Percentiles rank a stretch among this genome's conserved stretches.
Conservation (phyloP, 345 rosid genomes). For the Microthlaspi erraticum region DNA sequence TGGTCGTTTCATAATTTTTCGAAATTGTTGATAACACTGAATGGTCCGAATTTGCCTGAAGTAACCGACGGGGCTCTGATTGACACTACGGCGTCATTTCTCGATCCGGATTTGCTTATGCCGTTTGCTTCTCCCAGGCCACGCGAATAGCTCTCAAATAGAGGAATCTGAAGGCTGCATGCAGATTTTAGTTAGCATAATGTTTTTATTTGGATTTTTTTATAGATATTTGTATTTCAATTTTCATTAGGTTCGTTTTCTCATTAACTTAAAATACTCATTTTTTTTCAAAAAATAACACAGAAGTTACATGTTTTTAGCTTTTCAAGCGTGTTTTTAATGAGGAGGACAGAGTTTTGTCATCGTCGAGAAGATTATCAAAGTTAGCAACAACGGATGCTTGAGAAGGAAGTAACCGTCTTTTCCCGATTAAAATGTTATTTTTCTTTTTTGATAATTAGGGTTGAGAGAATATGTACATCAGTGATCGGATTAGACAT, state of each 20-base stretch:
- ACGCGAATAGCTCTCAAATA: not conserved
- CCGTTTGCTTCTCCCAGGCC: slow-evolving; percentile 11
- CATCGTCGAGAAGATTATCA: too few relatives aligned
- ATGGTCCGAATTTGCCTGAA: not conserved
- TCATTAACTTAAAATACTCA: too few relatives aligned
- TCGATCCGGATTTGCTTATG: not conserved
- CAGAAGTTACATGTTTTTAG: too few relatives aligned
- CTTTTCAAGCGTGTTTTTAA: not conserved
- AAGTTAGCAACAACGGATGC: not conserved
- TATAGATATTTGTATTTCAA: too few relatives aligned
- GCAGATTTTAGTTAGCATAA: not conserved
- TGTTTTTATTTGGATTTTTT: too few relatives aligned
- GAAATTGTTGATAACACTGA: not conserved
- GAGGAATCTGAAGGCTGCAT: not conserved
- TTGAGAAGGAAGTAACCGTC: not conserved
- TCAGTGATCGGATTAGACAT: too few relatives aligned
- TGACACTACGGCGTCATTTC: not conserved
- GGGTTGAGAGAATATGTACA: too few relatives aligned
- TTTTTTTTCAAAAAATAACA: too few relatives aligned
- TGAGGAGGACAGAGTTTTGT: not conserved
- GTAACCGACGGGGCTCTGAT: not conserved
- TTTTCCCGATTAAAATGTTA: too few relatives aligned
- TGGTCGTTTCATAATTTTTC: not conserved
- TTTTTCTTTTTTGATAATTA: too few relatives aligned
- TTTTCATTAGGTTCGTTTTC: too few relatives aligned